These are phyloP conservation scores for Saccharomycopsis capsularis DNA, from an alignment of 805 yeast genomes.

Conservation along the genomic window DNA sequence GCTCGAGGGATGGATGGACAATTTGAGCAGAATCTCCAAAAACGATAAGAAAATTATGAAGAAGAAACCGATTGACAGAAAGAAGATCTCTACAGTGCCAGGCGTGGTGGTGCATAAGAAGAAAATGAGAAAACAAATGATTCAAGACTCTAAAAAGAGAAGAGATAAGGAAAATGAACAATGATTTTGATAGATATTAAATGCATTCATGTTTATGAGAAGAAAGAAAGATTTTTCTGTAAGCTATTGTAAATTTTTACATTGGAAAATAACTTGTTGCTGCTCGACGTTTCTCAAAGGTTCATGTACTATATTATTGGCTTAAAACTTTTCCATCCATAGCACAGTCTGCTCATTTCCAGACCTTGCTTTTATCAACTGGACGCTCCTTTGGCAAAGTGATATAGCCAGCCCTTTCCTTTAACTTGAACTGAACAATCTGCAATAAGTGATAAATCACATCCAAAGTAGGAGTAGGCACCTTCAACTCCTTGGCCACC, in stretches of 20 bases:
- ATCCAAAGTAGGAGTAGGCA: slow-evolving; percentile 53
- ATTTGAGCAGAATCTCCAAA: slow-evolving; percentile 56
- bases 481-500: slow-evolving; percentile 39
- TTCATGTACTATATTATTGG: neutral
- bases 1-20: slow-evolving; percentile 76
- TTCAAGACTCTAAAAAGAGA: slow-evolving; percentile 63
- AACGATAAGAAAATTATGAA: slow-evolving; percentile 57
- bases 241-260: neutral
- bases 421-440: slow-evolving; percentile 53
- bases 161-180: too few relatives aligned
- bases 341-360: slow-evolving; percentile 4
- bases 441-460: slow-evolving; percentile 52
- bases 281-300: neutral
- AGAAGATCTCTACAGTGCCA: slow-evolving; percentile 81
- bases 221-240: neutral
- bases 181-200: too few relatives aligned
- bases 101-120: slow-evolving; percentile 56
- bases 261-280: neutral
- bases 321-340: too few relatives aligned
- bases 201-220: neutral
- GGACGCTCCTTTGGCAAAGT: slow-evolving; percentile 19
- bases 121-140: slow-evolving; percentile 60
- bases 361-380: slow-evolving; percentile 9
- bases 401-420: slow-evolving; percentile 44
- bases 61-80: slow-evolving; percentile 53